Evolutionary conservation across 2,329 filamentous ascomycete genomes (phyloP).

Genomic region (Neodidymelliopsis sp.): DNA sequence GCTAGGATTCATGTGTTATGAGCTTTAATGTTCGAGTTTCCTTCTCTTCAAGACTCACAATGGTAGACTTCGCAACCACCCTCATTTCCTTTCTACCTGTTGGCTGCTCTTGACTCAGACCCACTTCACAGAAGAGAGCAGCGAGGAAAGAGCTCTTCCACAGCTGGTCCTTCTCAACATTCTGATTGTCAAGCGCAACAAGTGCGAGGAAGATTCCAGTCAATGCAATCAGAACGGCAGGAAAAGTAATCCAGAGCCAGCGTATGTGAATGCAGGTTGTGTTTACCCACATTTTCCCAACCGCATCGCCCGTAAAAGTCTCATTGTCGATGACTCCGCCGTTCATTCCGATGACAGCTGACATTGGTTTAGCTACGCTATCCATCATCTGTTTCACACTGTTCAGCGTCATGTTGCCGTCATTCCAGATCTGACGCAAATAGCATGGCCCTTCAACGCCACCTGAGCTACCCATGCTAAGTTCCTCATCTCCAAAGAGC

Average conservation of each 20-base stretch:
- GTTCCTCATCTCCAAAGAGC: neutral
- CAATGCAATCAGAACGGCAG: neutral
- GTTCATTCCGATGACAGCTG: neutral
- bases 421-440: neutral
- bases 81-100: neutral
- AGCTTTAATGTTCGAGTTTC: too few species aligned
- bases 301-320: too few species aligned
- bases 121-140: neutral
- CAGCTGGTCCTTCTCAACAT: neutral
- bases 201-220: neutral
- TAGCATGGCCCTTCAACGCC: neutral
- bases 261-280: neutral
- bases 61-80: neutral
- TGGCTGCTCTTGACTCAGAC: neutral
- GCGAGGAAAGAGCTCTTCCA: slow-evolving; percentile 8
- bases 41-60: neutral
- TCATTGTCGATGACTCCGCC: too few species aligned
- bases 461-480: neutral
- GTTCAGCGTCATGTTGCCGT: neutral
- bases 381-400: neutral
- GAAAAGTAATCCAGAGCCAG: slow-evolving; percentile 2
- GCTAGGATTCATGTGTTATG: too few species aligned
- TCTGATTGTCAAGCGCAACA: neutral
- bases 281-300: neutral
- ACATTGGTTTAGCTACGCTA: neutral